Evolutionary conservation across 768 basidiomycete species (phyloP).

Genomic region (Suillus tomentosus): DNA sequence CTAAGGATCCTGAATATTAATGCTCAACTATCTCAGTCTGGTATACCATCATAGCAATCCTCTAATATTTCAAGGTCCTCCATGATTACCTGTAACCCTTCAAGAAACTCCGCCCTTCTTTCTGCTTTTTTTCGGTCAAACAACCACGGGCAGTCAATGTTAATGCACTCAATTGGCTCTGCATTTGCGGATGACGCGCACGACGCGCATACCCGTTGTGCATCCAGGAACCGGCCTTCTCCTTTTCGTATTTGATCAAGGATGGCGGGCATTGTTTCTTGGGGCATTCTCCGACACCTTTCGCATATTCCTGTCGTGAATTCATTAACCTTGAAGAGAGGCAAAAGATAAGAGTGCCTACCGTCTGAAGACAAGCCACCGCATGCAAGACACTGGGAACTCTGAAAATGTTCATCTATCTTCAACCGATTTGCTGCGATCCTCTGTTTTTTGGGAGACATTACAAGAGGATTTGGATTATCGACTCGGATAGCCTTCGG

Average conservation of each 20-base stretch:
- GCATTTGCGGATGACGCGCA: conserved; percentile 59
- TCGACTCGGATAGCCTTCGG: conserved; percentile 53
- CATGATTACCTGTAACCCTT: conserved; percentile 32
- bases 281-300: conserved; percentile 51
- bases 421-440: conserved; percentile 42
- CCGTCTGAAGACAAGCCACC: conserved; percentile 55
- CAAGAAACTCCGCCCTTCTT: conserved; percentile 34
- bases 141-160: conserved; percentile 84
- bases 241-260: conserved; percentile 53
- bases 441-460: conserved; percentile 39
- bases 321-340: background rate
- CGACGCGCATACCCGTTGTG: conserved; percentile 70
- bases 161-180: conserved; percentile 75
- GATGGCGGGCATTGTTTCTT: conserved; percentile 59
- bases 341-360: conserved; percentile 23
- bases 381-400: conserved; percentile 71
- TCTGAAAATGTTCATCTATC: conserved; percentile 78
- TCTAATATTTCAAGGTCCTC: conserved; percentile 25
- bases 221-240: conserved; percentile 54
- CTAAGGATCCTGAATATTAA: no score
- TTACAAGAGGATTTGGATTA: conserved; percentile 35
- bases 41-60: background rate
- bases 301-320: conserved; percentile 59
- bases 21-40: background rate
- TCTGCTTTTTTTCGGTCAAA: conserved; percentile 70